These are phyloP conservation scores for Tephrocybe rancida DNA, from an alignment of 768 basidiomycete species.

Conservation along the genomic window DNA sequence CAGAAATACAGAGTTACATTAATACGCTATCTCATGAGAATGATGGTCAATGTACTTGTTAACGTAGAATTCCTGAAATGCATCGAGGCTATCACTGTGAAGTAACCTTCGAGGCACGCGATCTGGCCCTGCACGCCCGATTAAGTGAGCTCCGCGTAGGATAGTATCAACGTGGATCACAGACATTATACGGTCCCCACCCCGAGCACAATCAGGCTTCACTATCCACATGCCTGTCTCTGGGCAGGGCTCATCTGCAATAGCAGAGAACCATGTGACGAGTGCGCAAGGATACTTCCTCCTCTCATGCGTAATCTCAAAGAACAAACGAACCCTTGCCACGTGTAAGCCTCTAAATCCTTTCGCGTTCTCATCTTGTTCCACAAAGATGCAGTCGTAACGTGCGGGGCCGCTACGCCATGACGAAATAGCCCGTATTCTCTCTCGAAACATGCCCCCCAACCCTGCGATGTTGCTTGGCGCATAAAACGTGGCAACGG, in stretches of 20 bases:
- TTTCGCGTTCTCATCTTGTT: background rate
- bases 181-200: constrained; percentile 2
- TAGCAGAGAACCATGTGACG: constrained; percentile 22
- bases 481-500: constrained; percentile 6
- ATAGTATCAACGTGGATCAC: constrained; percentile 20
- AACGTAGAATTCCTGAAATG: constrained; percentile 13
- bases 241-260: constrained; percentile 17
- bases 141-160: constrained; percentile 19
- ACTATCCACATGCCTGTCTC: too few species aligned
- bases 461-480: constrained; percentile 6
- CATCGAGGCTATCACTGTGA: too few species aligned
- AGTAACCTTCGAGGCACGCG: constrained; percentile 11
- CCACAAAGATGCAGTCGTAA: constrained; percentile 1
- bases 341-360: constrained; percentile 20
- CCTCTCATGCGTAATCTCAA: too few species aligned
- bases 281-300: constrained; percentile 25
- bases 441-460: constrained; percentile 1
- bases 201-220: constrained; percentile 14
- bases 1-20: background rate
- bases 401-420: background rate
- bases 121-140: constrained; percentile 12
- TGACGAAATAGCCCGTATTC: background rate
- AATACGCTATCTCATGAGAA: constrained; percentile 22
- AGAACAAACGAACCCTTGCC: constrained; percentile 24
- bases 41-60: constrained; percentile 31